Percentiles rank a stretch among this genome's conserved stretches.
Evolutionary conservation across 169 alveolate genomes (phyloP).

Genomic region (Plasmodium malariae): DNA sequence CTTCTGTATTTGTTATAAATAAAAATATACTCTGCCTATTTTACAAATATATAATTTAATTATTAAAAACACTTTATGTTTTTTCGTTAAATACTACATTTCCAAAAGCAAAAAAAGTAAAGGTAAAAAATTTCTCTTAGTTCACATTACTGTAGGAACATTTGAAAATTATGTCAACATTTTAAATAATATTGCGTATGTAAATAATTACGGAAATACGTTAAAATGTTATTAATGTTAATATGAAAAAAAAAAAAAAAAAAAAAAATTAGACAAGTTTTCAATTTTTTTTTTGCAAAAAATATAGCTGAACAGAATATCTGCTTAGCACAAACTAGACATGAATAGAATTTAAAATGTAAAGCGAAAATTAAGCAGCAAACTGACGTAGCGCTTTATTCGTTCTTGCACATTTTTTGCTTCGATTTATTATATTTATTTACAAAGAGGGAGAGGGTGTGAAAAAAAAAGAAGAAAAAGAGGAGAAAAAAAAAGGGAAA

Average conservation of each 20-base stretch:
- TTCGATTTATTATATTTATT: too few species aligned
- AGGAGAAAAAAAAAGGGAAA: too few species aligned
- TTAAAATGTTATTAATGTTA: not conserved
- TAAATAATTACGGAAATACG: not conserved
- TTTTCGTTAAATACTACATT: not conserved
- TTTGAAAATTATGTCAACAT: too few species aligned
- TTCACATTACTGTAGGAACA: too few species aligned
- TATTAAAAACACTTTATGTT: not conserved
- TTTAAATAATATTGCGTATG: not conserved
- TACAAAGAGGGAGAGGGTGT: too few species aligned
- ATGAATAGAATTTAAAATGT: slow-evolving; percentile 4
- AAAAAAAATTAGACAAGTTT: slow-evolving; percentile 36
- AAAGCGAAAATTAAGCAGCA: not conserved
- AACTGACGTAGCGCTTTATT: not conserved
- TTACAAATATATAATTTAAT: not conserved
- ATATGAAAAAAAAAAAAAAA: slow-evolving; percentile 22
- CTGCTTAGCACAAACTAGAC: not conserved
- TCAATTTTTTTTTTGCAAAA: not conserved
- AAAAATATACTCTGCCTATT: not conserved
- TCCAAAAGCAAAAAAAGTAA: too few species aligned
- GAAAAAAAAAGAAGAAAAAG: too few species aligned
- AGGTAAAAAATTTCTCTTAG: too few species aligned
- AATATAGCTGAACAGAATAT: too few species aligned
- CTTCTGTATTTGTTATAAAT: not conserved
- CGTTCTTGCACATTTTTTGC: not conserved